Evolutionary conservation across 768 basidiomycete genomes (phyloP), one percentile per base, ranked within the genome.

Genomic region (Holtermanniella nyarrowii): DNA sequence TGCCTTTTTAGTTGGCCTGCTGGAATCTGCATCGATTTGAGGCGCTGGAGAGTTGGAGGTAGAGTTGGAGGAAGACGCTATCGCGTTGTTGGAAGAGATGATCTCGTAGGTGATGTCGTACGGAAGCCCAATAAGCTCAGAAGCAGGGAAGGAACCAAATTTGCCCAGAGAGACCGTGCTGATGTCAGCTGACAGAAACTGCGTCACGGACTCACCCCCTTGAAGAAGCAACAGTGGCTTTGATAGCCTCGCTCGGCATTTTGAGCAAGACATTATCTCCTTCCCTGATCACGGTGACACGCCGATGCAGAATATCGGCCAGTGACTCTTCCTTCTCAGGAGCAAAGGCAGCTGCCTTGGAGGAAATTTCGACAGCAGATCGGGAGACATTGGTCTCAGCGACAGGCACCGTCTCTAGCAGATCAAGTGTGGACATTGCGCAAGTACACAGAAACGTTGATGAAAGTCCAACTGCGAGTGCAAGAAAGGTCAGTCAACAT

Each of bases 61-160:
- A 16, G 52, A 31, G 13, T 43, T 42, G 14, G 10, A 14, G 18
- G 26, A 14, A 16, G 52, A 31, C 13, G 25, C 48, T 4, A 26
- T 25, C 5, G 49, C 21, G 16, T 48, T 5, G 44, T 3, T 3
- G 46, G 48, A 50, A 21, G 53, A 26, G 16, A 75, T 69, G 50
- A 97, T 84, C 68, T 96, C 89, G 70, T 91, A 89, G 0, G 86
- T 82, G 53, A 90, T 76, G 3, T 93, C 95, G 67, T 85, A 96
- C 1, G 83, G 83, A 53, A 88, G 80, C 22, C 81, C 82, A 25
- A 93, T 76, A 26, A 99, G 78, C 48, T 88, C 82, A 53, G 81
- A 80, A 16, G 82, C 77, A 53, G 78, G 72, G 72, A 99, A 96
- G 3, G 82, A 79, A 11, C 93, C 95, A 54, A 85, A 82, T 72